Base-by-base conservation (phyloP, 2,329 filamentous ascomycete genomes). In the Exophiala sp. region DNA sequence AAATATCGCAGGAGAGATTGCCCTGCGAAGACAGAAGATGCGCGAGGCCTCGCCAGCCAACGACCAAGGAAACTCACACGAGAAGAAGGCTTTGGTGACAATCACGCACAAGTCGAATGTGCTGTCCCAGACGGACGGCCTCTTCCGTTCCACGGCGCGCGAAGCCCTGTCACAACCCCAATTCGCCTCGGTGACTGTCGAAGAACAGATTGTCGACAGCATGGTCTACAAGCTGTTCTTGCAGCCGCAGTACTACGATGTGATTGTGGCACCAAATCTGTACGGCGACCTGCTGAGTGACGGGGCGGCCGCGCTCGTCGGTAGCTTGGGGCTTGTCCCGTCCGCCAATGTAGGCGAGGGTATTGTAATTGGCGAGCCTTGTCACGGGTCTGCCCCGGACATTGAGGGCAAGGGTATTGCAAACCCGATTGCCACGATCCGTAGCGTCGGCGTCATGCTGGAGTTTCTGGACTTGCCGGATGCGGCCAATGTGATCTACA, bases 181-280 rank as follows among this genome's bases (percentile, higher is more conserved):
- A 59, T 96, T 87, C 73, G 70, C 71, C 1, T 70, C 69, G 43
- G 74, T 95, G 46, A 72, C 73, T 35, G 77, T 96, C 47, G 93
- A 97, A 71, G 93, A 97, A 77, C 93, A 98, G 75, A 98, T 98
- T 62, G 91, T 98, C 57, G 93, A 98, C 73, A 91, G 85, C 55
- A 98, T 98, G 93, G 89, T 97, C 51, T 97, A 97, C 81, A 97
- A 97, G 77, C 85, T 98, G 50, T 97, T 97, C 82, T 88, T 91
- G 56, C 88, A 97, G 72, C 93, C 93, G 37, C 79, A 85, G 64
- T 85, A 85, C 65, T 98, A 97, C 81, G 93, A 98, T 68, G 91
- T 97, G 60, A 95, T 98, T 62, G 93, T 98, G 40, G 93, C 91
- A 7, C 93, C 91, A 45, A 97, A 97, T 73, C 79, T 98, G 55